Evolutionary conservation across 805 yeast species (phyloP), one percentile per base, ranked within the genome.

Genomic region (Aciculoconidium aculeatum): DNA sequence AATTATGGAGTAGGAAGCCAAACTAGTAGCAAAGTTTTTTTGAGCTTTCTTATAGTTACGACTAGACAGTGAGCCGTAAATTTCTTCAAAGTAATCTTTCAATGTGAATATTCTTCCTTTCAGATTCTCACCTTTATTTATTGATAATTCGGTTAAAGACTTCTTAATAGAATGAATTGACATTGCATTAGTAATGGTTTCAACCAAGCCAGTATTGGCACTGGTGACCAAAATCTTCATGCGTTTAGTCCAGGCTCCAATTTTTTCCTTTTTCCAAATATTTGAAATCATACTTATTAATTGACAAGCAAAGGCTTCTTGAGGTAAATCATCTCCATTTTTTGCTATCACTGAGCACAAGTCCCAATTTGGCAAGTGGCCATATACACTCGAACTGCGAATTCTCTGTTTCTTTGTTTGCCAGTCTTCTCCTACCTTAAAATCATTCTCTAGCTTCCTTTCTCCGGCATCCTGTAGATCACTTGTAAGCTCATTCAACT

Each of bases 241-340:
- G 40, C 79, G 70, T 44, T 88, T 90, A 3, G 88, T 92, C 97
- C 98, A 92, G 4, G 79, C 85, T 15, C 71, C 78, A 6, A 83
- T 76, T 3, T 67, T 66, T 14, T 74, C 72, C 17, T 65, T 70
- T 27, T 73, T 72, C 97, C 97, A 92, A 24, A 86, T 76, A 28
- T 75, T 75, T 1, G 94, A 77, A 59, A 90, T 84, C 14, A 94
- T 80, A 37, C 82, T 80, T 29, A 92, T 90, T 24, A 92, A 54
- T 53, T 92, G 98, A 39, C 96, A 87, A 0, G 98, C 98, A 65
- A 92, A 87, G 0, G 98, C 96, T 54, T 92, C 98, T 52, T 92
- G 98, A 14, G 95, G 82, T 29, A 92, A 55, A 58, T 92, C 98
- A 47, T 83, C 90, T 19, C 98, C 98, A 17, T 95, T 90, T 50